Evolutionary conservation across 768 basidiomycete species (phyloP).

Genomic region (Boletus pseudo-olivaceus): DNA sequence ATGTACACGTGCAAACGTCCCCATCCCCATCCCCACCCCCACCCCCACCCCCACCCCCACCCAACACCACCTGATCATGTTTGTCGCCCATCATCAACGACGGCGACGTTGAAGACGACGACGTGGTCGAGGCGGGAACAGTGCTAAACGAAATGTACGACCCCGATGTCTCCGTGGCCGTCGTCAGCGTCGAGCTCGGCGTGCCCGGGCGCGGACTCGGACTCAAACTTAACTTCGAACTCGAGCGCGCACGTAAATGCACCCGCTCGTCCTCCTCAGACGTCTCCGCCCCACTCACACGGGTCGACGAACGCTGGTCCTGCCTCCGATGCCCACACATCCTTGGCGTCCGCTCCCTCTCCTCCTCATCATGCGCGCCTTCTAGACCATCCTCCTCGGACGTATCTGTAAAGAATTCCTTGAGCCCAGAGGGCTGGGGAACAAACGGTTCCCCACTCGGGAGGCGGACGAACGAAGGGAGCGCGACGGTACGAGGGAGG

Average conservation of each 20-base stretch:
- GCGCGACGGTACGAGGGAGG: neutral
- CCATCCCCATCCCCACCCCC: neutral
- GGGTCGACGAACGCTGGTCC: conserved; percentile 7
- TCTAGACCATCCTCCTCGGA: conserved; percentile 17
- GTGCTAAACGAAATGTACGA: conserved; percentile 25
- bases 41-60: too few relatives aligned
- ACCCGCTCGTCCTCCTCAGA: conserved; percentile 9
- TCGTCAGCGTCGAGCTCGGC: conserved; percentile 19
- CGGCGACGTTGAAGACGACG: conserved; percentile 12
- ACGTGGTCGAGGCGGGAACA: conserved; percentile 14
- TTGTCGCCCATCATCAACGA: conserved; percentile 1
- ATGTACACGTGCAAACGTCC: conserved; percentile 4
- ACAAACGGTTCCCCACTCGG: conserved; percentile 6
- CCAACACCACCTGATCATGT: neutral
- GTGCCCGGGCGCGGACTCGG: conserved; percentile 18
- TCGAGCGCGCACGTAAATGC: neutral
- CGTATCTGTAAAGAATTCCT: conserved; percentile 17
- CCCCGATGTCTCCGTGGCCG: conserved; percentile 17
- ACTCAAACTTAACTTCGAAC: neutral
- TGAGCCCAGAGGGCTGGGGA: conserved; percentile 19
- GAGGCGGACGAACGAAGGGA: conserved; percentile 3
- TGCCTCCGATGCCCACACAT: conserved; percentile 2
- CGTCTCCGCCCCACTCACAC: neutral
- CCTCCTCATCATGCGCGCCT: neutral
- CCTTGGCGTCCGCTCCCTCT: neutral